Conservation (phyloP, 1,139 yeast genomes). For the Sugiyamaella xylanicola region DNA sequence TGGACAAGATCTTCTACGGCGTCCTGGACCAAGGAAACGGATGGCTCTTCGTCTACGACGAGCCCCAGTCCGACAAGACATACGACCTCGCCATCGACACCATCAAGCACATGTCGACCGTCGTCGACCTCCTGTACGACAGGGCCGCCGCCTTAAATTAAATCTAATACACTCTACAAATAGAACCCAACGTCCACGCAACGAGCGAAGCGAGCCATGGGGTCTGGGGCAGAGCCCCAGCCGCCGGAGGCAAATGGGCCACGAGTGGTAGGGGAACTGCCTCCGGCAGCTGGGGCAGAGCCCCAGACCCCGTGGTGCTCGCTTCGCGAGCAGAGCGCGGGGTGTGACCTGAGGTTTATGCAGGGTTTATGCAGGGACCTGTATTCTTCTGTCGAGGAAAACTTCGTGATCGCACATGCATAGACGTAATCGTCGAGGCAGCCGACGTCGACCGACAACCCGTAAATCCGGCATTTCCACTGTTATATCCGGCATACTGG, state of each 20-base stretch:
- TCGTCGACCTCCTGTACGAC: constrained; percentile 88
- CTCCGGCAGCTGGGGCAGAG: no score
- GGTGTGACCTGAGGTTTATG: no score
- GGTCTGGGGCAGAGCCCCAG: background rate
- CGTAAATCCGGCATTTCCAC: constrained; percentile 13
- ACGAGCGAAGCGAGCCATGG: no score
- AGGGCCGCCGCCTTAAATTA: constrained; percentile 78
- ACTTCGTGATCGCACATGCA: background rate
- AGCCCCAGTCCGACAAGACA: constrained; percentile 85
- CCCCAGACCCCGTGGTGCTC: no score
- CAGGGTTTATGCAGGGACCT: no score
- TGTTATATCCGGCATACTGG: constrained; percentile 12
- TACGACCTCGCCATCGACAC: constrained; percentile 87
- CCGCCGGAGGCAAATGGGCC: no score
- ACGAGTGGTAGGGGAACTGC: no score
- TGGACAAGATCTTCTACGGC: constrained; percentile 91
- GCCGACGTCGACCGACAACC: no score
- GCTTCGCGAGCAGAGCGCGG: no score
- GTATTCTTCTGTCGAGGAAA: no score
- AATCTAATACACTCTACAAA: constrained; percentile 4
- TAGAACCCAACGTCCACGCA: no score
- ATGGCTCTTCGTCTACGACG: constrained; percentile 89
- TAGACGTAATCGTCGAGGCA: background rate
- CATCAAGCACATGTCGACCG: constrained; percentile 82
- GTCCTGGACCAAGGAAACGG: constrained; percentile 98